Percentiles rank a stretch among this genome's conserved stretches.
Evolutionary conservation across 495 filamentous ascomycete species (phyloP).

Genomic region (Bacidia gigantensis): DNA sequence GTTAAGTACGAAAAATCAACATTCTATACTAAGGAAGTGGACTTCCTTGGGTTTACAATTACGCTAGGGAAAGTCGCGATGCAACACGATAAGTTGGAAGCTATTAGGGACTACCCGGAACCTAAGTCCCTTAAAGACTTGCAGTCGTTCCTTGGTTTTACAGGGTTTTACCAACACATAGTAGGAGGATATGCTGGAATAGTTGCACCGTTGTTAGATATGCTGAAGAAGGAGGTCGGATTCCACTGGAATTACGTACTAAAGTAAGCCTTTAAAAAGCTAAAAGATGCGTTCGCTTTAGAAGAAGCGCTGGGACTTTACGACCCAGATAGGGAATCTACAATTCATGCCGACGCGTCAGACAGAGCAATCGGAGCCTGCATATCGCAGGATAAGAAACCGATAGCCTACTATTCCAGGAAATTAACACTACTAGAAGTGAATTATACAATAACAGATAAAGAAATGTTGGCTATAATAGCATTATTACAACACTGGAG

Average conservation of each 20-base stretch:
- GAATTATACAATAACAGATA: background rate
- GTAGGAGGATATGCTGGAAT: conserved; percentile 20
- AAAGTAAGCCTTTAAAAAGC: background rate
- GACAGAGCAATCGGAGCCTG: background rate
- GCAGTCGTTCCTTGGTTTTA: conserved; percentile 23
- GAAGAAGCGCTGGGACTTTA: background rate
- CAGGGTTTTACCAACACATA: conserved; percentile 23
- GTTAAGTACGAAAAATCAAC: conserved; percentile 20
- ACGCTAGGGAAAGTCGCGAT: conserved; percentile 14
- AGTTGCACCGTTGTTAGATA: conserved; percentile 7
- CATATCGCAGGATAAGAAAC: background rate
- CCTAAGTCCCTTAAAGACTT: conserved; percentile 12
- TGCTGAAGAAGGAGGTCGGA: conserved; percentile 11
- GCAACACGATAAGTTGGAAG: conserved; percentile 14
- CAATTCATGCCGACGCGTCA: background rate
- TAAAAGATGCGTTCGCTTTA: background rate
- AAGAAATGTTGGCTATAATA: background rate
- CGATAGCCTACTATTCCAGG: background rate
- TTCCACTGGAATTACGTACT: background rate
- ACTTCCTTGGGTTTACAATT: conserved; percentile 21
- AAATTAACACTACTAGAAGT: background rate
- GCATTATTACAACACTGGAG: background rate
- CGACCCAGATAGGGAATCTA: background rate
- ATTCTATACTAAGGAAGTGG: conserved; percentile 16
- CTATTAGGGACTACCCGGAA: conserved; percentile 8